A percentile compares a stretch with the other conserved stretches of the same genome.
These are phyloP conservation scores for Hymenoscyphus salicellus DNA, from an alignment of 2,329 filamentous ascomycete species.

Conservation along the genomic window DNA sequence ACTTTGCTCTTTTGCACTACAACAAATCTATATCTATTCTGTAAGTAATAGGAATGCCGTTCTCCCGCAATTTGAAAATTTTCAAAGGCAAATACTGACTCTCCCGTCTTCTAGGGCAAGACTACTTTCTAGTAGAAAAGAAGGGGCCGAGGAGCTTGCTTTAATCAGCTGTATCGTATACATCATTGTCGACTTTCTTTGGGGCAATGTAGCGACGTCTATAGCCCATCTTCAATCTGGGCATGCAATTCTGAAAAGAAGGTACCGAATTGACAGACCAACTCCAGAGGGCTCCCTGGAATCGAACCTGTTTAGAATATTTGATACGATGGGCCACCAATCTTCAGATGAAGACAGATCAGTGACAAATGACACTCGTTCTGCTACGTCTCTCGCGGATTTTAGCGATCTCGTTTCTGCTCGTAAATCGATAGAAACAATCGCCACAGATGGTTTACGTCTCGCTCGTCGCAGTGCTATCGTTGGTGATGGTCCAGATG, in stretches of 20 bases:
- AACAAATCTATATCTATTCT: too few species aligned
- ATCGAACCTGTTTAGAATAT: too few species aligned
- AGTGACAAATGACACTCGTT: conserved; percentile 12
- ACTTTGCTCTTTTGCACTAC: conserved; percentile 40
- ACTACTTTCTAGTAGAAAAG: too few species aligned
- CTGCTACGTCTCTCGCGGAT: not conserved
- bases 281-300: too few species aligned
- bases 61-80: too few species aligned
- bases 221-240: conserved; percentile 38
- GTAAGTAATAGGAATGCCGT: too few species aligned
- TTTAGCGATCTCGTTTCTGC: conserved; percentile 3
- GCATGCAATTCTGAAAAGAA: conserved; percentile 30
- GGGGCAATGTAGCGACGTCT: conserved; percentile 47
- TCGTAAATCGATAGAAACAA: conserved; percentile 6
- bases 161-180: conserved; percentile 50
- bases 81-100: too few species aligned
- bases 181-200: conserved; percentile 53
- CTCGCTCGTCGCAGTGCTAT: not conserved
- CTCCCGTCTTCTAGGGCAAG: too few species aligned
- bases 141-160: conserved; percentile 28
- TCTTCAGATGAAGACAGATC: not conserved
- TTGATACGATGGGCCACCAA: too few species aligned
- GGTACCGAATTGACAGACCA: conserved; percentile 10
- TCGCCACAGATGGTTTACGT: not conserved
- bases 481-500: not conserved